Percentiles rank a stretch among this genome's conserved stretches.
phyloP scores from a whole-genome alignment of 1,284 basidiomycete species.

The Mycena citricolor region DNA sequence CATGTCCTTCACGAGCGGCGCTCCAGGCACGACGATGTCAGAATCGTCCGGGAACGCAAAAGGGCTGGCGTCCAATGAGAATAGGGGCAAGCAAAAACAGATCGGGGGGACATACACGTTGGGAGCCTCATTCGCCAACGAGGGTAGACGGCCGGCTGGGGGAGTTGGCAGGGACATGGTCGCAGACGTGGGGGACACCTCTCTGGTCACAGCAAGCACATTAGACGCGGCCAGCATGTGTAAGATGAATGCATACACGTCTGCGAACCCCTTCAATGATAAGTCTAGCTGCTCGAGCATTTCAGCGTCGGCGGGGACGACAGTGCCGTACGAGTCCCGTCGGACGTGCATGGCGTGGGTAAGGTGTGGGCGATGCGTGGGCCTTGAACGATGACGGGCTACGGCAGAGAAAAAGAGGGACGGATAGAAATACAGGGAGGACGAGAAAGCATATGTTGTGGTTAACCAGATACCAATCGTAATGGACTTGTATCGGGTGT shows the following conservation, averaged over 20 bases:
- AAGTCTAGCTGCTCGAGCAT: slow-evolving; percentile 32
- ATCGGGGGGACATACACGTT: slow-evolving; percentile 9
- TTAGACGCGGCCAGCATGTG: slow-evolving; percentile 19
- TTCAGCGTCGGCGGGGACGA: no score
- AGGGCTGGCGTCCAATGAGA: slow-evolving; percentile 22
- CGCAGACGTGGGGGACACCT: slow-evolving; percentile 36
- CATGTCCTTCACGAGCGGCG: slow-evolving; percentile 49
- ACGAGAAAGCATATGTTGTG: no score
- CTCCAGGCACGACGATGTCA: slow-evolving; percentile 36
- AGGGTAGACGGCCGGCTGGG: slow-evolving; percentile 12
- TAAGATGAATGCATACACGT: slow-evolving; percentile 27
- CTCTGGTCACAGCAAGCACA: slow-evolving; percentile 24
- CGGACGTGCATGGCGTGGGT: no score
- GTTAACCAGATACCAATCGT: no score
- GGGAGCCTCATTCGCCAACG: slow-evolving; percentile 12
- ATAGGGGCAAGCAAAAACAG: slow-evolving; percentile 19
- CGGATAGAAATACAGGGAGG: no score
- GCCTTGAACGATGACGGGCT: no score
- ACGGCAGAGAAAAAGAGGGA: no score
- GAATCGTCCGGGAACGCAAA: no score
- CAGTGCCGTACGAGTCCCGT: no score
- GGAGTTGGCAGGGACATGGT: slow-evolving; percentile 39
- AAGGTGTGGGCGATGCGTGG: no score
- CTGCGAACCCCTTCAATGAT: slow-evolving; percentile 33
- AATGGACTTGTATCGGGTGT: no score